A percentile compares a stretch with the other conserved stretches of the same genome.
phyloP scores from a whole-genome alignment of 805 yeast species.

The Candida maris region DNA sequence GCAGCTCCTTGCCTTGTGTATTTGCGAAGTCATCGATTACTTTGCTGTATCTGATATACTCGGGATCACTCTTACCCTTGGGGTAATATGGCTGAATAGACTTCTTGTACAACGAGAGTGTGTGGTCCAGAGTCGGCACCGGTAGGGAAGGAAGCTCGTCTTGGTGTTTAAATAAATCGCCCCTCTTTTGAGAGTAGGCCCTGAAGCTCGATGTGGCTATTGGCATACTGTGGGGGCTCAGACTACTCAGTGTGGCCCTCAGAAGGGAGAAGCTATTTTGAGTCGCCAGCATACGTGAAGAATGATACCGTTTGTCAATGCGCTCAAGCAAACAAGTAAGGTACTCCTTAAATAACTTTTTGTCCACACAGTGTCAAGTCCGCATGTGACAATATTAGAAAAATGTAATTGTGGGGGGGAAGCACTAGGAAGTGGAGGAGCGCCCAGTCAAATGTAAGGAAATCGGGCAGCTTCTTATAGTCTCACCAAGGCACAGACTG shows the following conservation, averaged over 20 bases:
- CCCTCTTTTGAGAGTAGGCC: constrained; percentile 36
- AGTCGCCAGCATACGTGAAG: constrained; percentile 7
- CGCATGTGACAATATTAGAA: too few relatives aligned
- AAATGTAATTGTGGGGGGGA: too few relatives aligned
- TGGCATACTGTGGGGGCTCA: constrained; percentile 4
- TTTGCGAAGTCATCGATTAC: constrained; percentile 62
- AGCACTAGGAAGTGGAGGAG: too few relatives aligned
- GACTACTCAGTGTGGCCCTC: background rate
- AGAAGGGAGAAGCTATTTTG: background rate
- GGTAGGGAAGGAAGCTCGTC: constrained; percentile 77
- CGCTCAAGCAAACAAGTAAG: too few relatives aligned
- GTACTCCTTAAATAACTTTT: too few relatives aligned
- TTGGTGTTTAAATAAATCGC: constrained; percentile 71
- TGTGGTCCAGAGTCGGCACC: constrained; percentile 74
- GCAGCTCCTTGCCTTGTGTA: constrained; percentile 69
- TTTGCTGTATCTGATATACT: constrained; percentile 40
- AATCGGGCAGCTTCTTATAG: too few relatives aligned
- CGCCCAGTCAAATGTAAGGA: too few relatives aligned
- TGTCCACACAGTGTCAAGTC: too few relatives aligned
- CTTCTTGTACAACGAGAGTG: constrained; percentile 64
- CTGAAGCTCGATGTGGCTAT: background rate
- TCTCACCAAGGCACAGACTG: too few relatives aligned
- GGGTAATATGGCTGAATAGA: constrained; percentile 68
- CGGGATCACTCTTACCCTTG: constrained; percentile 42
- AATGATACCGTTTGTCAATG: too few relatives aligned